Base-by-base conservation (phyloP, 2,329 filamentous ascomycete genomes). In the Epichloe typhina region DNA sequence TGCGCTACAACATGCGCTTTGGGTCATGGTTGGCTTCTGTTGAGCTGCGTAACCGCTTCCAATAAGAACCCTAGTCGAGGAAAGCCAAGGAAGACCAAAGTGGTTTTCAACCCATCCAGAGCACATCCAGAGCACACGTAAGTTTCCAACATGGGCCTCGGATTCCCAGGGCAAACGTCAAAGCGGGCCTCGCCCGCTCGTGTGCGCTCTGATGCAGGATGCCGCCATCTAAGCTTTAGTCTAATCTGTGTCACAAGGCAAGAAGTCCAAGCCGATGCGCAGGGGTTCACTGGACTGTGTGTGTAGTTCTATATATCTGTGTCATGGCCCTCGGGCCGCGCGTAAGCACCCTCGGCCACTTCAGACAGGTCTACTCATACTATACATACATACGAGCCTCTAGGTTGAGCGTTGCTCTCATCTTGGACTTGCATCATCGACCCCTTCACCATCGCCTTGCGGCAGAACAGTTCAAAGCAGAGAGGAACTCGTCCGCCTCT, bases 151-250 rank as follows among this genome's bases (percentile, higher is more conserved):
- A 43, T 23, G 26, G 47, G 6, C 19, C 36, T 21, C 12, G 26
- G 31, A 45, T 36, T 33, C 21, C 31, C 3, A 39, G 15, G 33
- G 19, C 46, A 47, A 47, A 42, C 50, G 38, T 48, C 45, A 48
- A 21, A 31, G 38, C 26, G 49, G 26, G 13, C 39, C 19, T 43
- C 43, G 9, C 38, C 37, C 19, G 11, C 19, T 41, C 9, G 31
- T 44, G 39, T 50, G 45, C 48, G 51, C 44, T 50, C 48, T 46
- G 51, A 53, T 48, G 51, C 43, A 50, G 15, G 33, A 46, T 52
- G 47, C 51, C 51, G 51, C 51, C 39, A 50, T 39, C 35, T 41
- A 17, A 31, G 21, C 48, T 43, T 45, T 50, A 44, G 17, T 45
- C 45, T 39, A 33, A 36, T 48, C 40, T 44, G 48, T 47, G 41